Evolutionary conservation across 192 early-diverging fungal species (phyloP), one percentile per base, ranked within the genome.

Genomic region (Funneliformis mosseae): DNA sequence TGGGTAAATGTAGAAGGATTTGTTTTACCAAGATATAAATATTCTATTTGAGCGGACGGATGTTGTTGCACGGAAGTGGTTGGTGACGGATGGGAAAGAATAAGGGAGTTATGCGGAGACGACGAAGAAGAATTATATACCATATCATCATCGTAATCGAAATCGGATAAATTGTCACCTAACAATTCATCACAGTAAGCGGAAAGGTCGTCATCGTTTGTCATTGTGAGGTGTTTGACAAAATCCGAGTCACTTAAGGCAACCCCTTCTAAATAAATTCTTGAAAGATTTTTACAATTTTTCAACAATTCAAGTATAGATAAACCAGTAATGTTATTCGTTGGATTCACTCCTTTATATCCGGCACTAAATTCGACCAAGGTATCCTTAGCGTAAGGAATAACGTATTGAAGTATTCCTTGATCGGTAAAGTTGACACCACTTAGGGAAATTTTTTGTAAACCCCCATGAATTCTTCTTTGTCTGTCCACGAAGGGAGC

Each of bases 401-500:
- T 79, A n/a, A 71, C 48, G 25, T 68, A 33, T 59, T 71, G 27
- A 21, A 79, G 11, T 11, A 79, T 71, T 61, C 78, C 78, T 59
- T 79, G 33, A 16, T 79, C 68, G 1, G 78, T 79, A 59, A 79
- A 79, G 61, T 79, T 68, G 6, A 11, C 11, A 38, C 78, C 78
- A 59, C 55, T 79, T 45, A 79, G 27, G 7, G 78, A 79, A 0
- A 79, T 1, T n/a, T 50, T 41, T 50, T 50, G 28, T 25, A 79
- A 60, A 5, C 50, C 50, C 14, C 50, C 50, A 55, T 55, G 14
- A 55, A 55, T 55, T 55, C 50, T 18, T 21, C 18, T 55, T 18
- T 5, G 14, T 55, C 18, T 55, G 12, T 39, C 33, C 4, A 23
- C 23, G 0, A 27, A 27, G 27, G 11, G 9, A 25, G 78, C n/a